These are phyloP conservation scores for Colletotrichum camelliae DNA, from an alignment of 2,329 filamentous ascomycete genomes.

Conservation along the genomic window DNA sequence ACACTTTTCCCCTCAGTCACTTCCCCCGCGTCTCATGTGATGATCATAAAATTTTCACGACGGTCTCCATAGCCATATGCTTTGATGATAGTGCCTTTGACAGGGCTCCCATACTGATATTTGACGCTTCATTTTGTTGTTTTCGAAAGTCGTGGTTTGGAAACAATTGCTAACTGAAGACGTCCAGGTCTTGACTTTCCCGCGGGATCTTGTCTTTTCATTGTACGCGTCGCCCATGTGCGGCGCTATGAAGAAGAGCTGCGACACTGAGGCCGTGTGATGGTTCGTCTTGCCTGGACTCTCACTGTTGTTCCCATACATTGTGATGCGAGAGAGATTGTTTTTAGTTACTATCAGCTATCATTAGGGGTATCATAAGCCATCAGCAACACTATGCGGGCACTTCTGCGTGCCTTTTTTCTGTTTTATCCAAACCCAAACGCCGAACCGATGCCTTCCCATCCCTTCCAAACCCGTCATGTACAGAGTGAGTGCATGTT, in stretches of 20 bases:
- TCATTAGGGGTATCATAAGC: constrained; percentile 6
- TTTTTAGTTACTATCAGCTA: not conserved
- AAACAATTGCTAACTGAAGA: constrained; percentile 14
- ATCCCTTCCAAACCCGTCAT: not conserved
- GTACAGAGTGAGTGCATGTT: not conserved
- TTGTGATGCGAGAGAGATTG: not conserved
- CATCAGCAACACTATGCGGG: not conserved
- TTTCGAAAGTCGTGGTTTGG: not conserved
- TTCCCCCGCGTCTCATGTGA: constrained; percentile 15
- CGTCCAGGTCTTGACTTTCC: not conserved
- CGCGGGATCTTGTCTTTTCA: not conserved
- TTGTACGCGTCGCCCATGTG: not conserved
- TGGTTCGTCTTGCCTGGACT: not conserved
- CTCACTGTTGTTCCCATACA: not conserved
- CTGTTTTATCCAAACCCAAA: not conserved
- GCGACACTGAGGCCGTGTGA: not conserved
- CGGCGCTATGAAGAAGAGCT: not conserved
- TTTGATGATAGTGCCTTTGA: constrained; percentile 27
- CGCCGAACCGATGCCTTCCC: not conserved
- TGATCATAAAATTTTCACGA: constrained; percentile 26
- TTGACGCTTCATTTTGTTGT: constrained; percentile 13
- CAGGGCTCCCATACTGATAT: constrained; percentile 23
- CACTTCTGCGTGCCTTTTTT: not conserved
- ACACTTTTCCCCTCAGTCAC: too few relatives aligned
- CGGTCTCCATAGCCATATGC: constrained; percentile 26